These are phyloP conservation scores for Petrea volubilis DNA, from an alignment of 257 asterid species.

Conservation along the genomic window DNA sequence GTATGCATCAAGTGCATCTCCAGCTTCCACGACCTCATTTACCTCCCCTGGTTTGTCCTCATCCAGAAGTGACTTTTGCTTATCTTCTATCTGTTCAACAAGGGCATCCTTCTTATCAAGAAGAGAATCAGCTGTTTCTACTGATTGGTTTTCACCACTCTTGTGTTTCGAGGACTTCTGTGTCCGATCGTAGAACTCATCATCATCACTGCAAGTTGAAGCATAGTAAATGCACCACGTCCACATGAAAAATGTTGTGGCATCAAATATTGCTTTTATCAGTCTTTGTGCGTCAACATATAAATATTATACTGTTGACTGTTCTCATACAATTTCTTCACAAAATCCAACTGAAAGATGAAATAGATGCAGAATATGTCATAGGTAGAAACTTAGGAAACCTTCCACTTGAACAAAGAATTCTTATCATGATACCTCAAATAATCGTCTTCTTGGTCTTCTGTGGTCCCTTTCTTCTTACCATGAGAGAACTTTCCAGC, in stretches of 20 bases:
- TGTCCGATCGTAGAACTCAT: constrained; percentile 91
- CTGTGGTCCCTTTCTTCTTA: constrained; percentile 59
- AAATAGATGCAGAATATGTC: neutral
- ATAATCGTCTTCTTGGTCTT: constrained; percentile 72
- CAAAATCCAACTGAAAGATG: constrained; percentile 4
- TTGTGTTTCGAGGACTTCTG: constrained; percentile 61
- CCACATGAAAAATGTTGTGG: neutral
- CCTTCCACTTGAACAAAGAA: neutral
- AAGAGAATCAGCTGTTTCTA: constrained; percentile 95
- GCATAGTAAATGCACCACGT: constrained; percentile 27
- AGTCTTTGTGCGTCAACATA: constrained; percentile 11
- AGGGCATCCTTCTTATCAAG: constrained; percentile 87
- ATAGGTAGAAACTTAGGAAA: neutral
- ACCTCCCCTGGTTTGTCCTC: constrained; percentile 43
- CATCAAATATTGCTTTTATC: neutral
- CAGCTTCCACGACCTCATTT: constrained; percentile 54
- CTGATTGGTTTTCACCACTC: constrained; percentile 66
- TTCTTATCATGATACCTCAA: constrained; percentile 47
- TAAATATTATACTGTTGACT: constrained; percentile 1
- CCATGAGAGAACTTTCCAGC: constrained; percentile 60
- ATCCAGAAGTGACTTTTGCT: constrained; percentile 51
- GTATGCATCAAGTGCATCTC: constrained; percentile 95
- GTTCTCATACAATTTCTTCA: constrained; percentile 6
- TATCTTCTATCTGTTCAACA: constrained; percentile 61
- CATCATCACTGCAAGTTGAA: constrained; percentile 70